A percentile compares a stretch with the other conserved stretches of the same genome.
These are phyloP conservation scores for Fusarium sp. DNA, from an alignment of 2,329 filamentous ascomycete species.

Conservation along the genomic window DNA sequence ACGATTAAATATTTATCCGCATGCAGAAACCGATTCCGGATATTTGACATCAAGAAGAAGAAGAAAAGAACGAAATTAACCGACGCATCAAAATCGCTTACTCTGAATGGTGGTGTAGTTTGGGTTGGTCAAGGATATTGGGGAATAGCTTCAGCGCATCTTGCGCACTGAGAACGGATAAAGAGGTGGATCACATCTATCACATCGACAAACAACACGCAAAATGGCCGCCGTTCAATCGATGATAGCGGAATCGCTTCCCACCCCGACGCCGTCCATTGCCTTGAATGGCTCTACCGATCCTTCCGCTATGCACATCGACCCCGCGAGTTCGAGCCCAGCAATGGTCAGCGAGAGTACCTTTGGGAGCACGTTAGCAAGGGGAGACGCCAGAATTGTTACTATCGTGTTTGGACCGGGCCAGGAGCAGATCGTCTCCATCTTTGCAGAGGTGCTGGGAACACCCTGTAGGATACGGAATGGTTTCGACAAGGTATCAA, in stretches of 20 bases:
- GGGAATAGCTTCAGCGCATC: slow-evolving; percentile 24
- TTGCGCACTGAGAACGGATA: slow-evolving; percentile 9
- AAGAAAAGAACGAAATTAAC: not conserved
- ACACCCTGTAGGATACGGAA: slow-evolving; percentile 74
- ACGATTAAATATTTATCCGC: not conserved
- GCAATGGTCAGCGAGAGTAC: slow-evolving; percentile 54
- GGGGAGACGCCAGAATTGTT: slow-evolving; percentile 69
- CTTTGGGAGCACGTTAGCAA: slow-evolving; percentile 61
- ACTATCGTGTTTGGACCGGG: slow-evolving; percentile 77
- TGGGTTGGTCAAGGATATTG: slow-evolving; percentile 14
- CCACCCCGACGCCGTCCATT: slow-evolving; percentile 45
- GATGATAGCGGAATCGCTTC: slow-evolving; percentile 52
- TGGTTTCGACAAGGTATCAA: slow-evolving; percentile 66
- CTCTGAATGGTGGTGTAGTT: slow-evolving; percentile 30
- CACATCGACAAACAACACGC: slow-evolving; percentile 2
- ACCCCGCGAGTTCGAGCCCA: slow-evolving; percentile 53
- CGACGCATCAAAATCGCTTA: slow-evolving; percentile 21
- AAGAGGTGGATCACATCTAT: slow-evolving; percentile 20
- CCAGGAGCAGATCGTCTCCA: slow-evolving; percentile 79
- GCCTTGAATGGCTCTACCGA: slow-evolving; percentile 45
- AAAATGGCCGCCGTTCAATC: slow-evolving; percentile 58
- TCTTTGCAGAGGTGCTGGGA: slow-evolving; percentile 83
- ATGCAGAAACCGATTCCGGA: slow-evolving; percentile 9
- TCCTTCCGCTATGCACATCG: slow-evolving; percentile 51
- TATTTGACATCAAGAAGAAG: not conserved